Evolutionary conservation across 2,329 filamentous ascomycete genomes (phyloP).

Genomic region (Venturia nashicola): DNA sequence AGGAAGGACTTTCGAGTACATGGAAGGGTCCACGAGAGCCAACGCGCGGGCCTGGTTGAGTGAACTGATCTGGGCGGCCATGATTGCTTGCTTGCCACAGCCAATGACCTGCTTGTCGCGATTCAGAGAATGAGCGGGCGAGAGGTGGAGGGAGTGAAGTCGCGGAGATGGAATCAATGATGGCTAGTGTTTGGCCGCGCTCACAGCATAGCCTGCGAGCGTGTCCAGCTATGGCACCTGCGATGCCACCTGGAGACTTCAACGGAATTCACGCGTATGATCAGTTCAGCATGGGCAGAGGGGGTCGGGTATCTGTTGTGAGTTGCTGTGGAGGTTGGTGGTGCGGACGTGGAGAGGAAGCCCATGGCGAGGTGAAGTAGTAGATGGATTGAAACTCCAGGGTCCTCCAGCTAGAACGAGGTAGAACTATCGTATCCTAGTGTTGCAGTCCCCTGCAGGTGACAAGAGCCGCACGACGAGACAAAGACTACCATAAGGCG

Average conservation of each 20-base stretch:
- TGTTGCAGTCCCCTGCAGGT: neutral
- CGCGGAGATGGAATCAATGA: neutral
- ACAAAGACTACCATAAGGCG: no score
- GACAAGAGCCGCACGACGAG: neutral
- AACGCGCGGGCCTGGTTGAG: slow-evolving; percentile 84
- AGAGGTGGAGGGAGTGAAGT: neutral
- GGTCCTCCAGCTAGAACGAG: neutral
- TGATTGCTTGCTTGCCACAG: slow-evolving; percentile 2
- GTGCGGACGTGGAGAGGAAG: neutral
- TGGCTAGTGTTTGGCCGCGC: neutral
- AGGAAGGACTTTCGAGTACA: slow-evolving; percentile 85
- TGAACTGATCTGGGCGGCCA: slow-evolving; percentile 50
- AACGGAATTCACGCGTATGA: neutral
- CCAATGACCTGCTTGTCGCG: neutral
- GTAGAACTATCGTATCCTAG: no score
- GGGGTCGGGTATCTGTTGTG: neutral
- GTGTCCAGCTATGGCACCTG: neutral
- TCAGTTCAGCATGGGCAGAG: neutral
- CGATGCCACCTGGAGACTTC: neutral
- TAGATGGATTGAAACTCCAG: neutral
- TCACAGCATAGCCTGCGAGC: neutral
- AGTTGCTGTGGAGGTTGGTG: neutral
- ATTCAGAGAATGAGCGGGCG: neutral
- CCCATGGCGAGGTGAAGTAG: no score
- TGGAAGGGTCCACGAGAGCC: slow-evolving; percentile 71